Conservation (phyloP, 306 rosid species). For the Abrus pulchellus region DNA sequence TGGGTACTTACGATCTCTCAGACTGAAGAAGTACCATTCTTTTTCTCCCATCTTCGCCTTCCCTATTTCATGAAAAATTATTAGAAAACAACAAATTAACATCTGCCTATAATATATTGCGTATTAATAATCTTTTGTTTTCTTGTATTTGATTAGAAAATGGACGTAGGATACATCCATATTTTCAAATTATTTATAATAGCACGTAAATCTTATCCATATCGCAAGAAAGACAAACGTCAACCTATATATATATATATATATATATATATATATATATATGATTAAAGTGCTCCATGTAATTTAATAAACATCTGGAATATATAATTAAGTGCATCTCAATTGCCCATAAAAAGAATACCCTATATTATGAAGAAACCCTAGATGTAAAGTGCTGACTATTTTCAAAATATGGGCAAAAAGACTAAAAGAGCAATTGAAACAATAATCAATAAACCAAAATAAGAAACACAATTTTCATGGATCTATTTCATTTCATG, state of each 20-base stretch:
- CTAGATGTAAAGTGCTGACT: constrained; percentile 10
- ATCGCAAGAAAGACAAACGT: constrained; percentile 42
- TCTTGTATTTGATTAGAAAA: constrained; percentile 36
- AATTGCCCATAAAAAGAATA: too few species aligned
- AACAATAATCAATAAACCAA: background rate
- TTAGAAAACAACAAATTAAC: background rate
- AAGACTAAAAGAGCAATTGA: background rate
- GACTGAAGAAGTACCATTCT: constrained; percentile 94
- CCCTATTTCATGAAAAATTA: constrained; percentile 51
- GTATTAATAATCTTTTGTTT: background rate
- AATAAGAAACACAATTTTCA: background rate
- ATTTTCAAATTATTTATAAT: background rate
- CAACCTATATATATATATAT: too few species aligned
- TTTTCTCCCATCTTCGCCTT: constrained; percentile 98
- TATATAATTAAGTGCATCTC: background rate
- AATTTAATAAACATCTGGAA: constrained; percentile 6
- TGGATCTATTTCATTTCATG: background rate
- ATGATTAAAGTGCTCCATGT: background rate
- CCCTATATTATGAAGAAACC: constrained; percentile 13
- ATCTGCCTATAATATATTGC: background rate
- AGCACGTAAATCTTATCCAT: constrained; percentile 21
- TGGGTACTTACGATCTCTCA: constrained; percentile 91
- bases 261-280: background rate
- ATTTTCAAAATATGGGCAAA: background rate
- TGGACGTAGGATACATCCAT: background rate